Evolutionary conservation across 2,329 filamentous ascomycete genomes (phyloP).

Genomic region (Diaporthe sp.): DNA sequence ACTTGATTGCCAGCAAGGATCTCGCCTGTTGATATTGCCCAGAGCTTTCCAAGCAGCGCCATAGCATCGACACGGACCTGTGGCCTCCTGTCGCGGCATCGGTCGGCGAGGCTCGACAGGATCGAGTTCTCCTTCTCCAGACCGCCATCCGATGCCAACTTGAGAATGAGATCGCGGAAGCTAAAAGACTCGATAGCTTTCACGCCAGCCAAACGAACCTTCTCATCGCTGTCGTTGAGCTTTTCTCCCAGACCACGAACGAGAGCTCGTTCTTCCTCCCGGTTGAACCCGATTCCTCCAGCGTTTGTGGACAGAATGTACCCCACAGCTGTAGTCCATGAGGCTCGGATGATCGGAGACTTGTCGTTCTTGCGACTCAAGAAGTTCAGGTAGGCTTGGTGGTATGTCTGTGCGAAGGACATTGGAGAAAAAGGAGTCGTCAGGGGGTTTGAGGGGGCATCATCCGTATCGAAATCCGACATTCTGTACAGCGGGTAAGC

Average conservation of each 20-base stretch:
- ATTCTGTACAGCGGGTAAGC: slow-evolving; percentile 85
- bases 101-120: slow-evolving; percentile 84
- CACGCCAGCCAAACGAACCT: slow-evolving; percentile 89
- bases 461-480: slow-evolving; percentile 66
- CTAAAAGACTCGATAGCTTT: slow-evolving; percentile 85
- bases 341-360: slow-evolving; percentile 81
- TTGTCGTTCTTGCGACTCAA: slow-evolving; percentile 90
- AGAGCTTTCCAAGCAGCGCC: slow-evolving; percentile 85
- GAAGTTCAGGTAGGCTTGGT: slow-evolving; percentile 84
- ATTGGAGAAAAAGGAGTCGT: slow-evolving; percentile 88
- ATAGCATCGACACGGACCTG: slow-evolving; percentile 89
- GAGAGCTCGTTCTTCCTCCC: slow-evolving; percentile 82
- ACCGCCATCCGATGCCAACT: slow-evolving; percentile 82
- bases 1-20: slow-evolving; percentile 85
- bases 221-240: slow-evolving; percentile 89
- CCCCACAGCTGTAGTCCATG: slow-evolving; percentile 87
- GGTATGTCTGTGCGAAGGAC: slow-evolving; percentile 88
- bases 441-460: slow-evolving; percentile 71
- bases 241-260: slow-evolving; percentile 82
- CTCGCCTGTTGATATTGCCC: slow-evolving; percentile 93
- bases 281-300: slow-evolving; percentile 87
- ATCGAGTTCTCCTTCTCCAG: slow-evolving; percentile 83
- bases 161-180: slow-evolving; percentile 84
- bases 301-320: slow-evolving; percentile 92
- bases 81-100: slow-evolving; percentile 87